A percentile compares a stretch with the other conserved stretches of the same genome.
These are phyloP conservation scores for Entophlyctis helioformis DNA, from an alignment of 192 early-diverging fungal genomes.

Conservation along the genomic window DNA sequence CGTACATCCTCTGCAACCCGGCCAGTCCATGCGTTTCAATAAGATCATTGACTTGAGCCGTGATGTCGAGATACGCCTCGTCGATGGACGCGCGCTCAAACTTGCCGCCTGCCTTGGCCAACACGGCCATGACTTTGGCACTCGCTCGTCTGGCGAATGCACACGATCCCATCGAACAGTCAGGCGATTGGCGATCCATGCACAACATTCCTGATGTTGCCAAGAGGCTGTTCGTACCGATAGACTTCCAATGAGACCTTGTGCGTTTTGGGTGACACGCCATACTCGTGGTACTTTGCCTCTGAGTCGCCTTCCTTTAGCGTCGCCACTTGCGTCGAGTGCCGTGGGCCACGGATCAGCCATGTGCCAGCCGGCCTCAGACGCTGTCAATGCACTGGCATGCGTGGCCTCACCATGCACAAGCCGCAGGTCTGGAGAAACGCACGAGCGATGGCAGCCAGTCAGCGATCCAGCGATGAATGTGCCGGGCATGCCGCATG, in stretches of 20 bases:
- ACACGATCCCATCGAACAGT: no score
- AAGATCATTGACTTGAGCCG: conserved; percentile 46
- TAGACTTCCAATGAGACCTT: conserved; percentile 83
- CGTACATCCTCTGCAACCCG: conserved; percentile 1
- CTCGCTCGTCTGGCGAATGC: conserved; percentile 32
- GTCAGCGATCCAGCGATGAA: no score
- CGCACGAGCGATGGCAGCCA: no score
- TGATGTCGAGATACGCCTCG: conserved; percentile 74
- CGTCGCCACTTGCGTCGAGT: conserved; percentile 63
- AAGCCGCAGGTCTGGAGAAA: conserved; percentile 50
- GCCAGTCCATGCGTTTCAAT: conserved; percentile 1
- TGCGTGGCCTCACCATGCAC: conserved; percentile 31
- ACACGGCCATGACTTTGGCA: conserved; percentile 57
- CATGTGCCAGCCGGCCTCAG: no score
- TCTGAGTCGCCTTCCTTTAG: conserved; percentile 52
- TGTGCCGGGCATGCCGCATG: no score
- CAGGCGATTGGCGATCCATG: no score
- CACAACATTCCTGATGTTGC: no score
- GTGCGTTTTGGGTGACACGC: conserved; percentile 55
- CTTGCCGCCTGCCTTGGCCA: conserved; percentile 39
- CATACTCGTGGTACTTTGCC: conserved; percentile 55
- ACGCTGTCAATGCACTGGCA: no score
- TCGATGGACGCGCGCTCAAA: conserved; percentile 54
- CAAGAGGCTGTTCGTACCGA: conserved; percentile 29
- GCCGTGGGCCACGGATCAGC: no score